Evolutionary conservation across 2,329 filamentous ascomycete genomes (phyloP), one percentile per base, ranked within the genome.

Genomic region (Phyllosticta capitalensis): DNA sequence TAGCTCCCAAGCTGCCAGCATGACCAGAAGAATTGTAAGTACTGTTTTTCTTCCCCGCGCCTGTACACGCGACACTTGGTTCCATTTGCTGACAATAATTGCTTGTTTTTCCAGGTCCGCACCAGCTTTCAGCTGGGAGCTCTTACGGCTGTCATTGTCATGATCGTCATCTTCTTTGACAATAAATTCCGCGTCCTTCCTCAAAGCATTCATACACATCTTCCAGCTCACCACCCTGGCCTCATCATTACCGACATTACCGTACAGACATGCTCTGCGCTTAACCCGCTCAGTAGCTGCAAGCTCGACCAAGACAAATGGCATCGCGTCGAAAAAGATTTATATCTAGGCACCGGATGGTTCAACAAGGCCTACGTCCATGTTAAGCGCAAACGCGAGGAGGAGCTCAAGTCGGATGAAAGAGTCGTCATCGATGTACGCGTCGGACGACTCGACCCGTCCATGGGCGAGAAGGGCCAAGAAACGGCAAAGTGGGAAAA

Each of bases 241-340:
- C 82, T 88, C 61, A 85, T 95, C 67, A 84, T 96, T 67, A 95
- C 90, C 69, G 92, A 96, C 75, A 80, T 96, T 61, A 89, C 86
- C 33, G 81, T 96, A 63, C 81, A 83, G 19, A 86, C 81, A 56
- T 96, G 92, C 75, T 90, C 87, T 9, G 81, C 81, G 12, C 67
- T 94, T 56, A 94, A 92, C 56, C 77, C 76, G 9, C 87, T 92
- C 61, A 87, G 87, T 3, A 87, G 82, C 52, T 95, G 90, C 76
- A 85, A 84, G 63, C 82, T 94, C 63, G 87, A 94, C 67, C 73
- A 80, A 45, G 76, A 83, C 51, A 78, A 82, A 63, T 96, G 92
- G 92, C 85, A 90, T 66, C 87, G 89, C 54, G 79, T 96, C 63
- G 88, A 95, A 64, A 96, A 96, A 75, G 90, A 96, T 69, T 81